Evolutionary conservation across 352 stramenopile species (phyloP).

Genomic region (Globisporangium nunn): DNA sequence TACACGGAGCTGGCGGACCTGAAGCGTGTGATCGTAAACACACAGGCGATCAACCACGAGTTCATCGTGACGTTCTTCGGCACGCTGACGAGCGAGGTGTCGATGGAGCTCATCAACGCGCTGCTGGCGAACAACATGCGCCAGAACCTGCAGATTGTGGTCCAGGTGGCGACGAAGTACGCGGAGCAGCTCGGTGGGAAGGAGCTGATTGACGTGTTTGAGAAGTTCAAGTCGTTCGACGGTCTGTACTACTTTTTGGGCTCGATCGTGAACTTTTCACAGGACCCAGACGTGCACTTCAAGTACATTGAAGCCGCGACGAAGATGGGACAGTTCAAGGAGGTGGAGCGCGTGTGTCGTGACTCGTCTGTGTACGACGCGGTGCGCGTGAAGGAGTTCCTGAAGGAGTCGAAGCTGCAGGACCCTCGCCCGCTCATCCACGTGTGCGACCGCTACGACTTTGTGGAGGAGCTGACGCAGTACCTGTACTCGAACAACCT

Average conservation of each 20-base stretch:
- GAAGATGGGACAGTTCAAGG: slow-evolving; percentile 99
- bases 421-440: slow-evolving; percentile 99
- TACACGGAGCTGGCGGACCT: slow-evolving; percentile 98
- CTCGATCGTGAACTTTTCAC: slow-evolving; percentile 97
- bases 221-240: slow-evolving; percentile 99
- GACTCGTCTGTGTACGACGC: slow-evolving; percentile 99
- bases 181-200: slow-evolving; percentile 89
- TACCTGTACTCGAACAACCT: slow-evolving; percentile 99
- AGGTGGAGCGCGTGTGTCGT: slow-evolving; percentile 98
- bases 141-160: slow-evolving; percentile 98
- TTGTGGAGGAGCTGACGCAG: slow-evolving; percentile 99
- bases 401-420: slow-evolving; percentile 99
- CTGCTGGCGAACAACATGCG: slow-evolving; percentile 97
- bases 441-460: slow-evolving; percentile 99
- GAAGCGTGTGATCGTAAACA: slow-evolving; percentile 93
- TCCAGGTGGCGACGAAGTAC: slow-evolving; percentile 97
- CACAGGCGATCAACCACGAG: slow-evolving; percentile 91
- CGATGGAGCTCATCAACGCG: slow-evolving; percentile 97
- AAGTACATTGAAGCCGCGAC: slow-evolving; percentile 99
- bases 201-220: slow-evolving; percentile 98
- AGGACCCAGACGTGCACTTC: slow-evolving; percentile 98
- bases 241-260: slow-evolving; percentile 99
- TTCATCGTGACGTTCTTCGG: slow-evolving; percentile 99
- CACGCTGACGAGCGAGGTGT: slow-evolving; percentile 95
- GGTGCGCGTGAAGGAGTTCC: slow-evolving; percentile 98